Conservation (phyloP, 495 filamentous ascomycete species). For the Mycothermus thermophilus region DNA sequence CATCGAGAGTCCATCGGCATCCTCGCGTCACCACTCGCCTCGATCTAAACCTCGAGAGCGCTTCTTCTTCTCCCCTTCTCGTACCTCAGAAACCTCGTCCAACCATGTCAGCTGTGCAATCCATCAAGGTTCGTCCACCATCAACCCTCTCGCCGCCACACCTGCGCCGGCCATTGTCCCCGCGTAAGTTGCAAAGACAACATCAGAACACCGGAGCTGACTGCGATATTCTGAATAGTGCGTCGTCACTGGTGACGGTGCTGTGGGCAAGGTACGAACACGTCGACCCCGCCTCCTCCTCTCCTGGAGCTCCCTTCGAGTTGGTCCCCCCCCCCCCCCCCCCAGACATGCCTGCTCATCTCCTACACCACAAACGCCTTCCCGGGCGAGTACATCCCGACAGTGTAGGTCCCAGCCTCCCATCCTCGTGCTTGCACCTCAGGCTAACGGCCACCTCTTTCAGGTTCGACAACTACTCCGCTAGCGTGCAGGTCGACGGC, state of each 20-base stretch:
- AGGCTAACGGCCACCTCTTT: too few relatives aligned
- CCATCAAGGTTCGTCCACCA: conserved; percentile 38
- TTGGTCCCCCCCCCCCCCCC: too few relatives aligned
- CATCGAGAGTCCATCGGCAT: conserved; percentile 6
- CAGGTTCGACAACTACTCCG: conserved; percentile 98
- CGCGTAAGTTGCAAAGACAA: too few relatives aligned
- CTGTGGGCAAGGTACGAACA: conserved; percentile 78
- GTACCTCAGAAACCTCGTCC: conserved; percentile 1
- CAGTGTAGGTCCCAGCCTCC: conserved; percentile 56
- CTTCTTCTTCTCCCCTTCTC: conserved; percentile 5
- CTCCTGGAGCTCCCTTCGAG: too few relatives aligned
- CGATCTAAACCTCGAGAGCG: too few relatives aligned
- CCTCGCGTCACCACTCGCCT: too few relatives aligned
- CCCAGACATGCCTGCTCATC: conserved; percentile 96
- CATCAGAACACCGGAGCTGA: too few relatives aligned
- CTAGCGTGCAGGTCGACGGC: conserved; percentile 95
- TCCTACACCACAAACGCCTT: conserved; percentile 99
- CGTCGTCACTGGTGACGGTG: conserved; percentile 97
- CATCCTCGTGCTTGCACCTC: conserved; percentile 43
- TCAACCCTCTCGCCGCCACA: conserved; percentile 1
- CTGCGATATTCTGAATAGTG: too few relatives aligned
- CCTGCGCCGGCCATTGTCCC: too few relatives aligned
- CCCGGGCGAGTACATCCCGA: conserved; percentile 97
- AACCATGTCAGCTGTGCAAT: conserved; percentile 42
- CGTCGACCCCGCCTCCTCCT: conserved; percentile 1